Percentiles rank a stretch among this genome's conserved stretches.
Evolutionary conservation across 148 eudicot genomes (phyloP).

Genomic region (Nepenthes gracilis): DNA sequence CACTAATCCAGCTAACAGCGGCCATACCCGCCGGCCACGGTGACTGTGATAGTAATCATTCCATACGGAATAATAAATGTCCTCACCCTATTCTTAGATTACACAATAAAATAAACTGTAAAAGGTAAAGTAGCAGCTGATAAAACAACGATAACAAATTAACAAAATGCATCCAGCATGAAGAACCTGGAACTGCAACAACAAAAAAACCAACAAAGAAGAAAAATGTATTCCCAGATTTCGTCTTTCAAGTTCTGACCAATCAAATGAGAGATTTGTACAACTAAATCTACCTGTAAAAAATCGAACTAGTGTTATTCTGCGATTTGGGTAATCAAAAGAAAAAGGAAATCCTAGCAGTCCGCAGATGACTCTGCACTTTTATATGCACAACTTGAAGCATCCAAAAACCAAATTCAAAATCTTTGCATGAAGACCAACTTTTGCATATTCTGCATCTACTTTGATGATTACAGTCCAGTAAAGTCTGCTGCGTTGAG

Average conservation of each 20-base stretch:
- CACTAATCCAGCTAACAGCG: too few relatives aligned
- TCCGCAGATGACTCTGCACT: constrained; percentile 18
- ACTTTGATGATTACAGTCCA: not conserved
- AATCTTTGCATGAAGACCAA: constrained; percentile 5
- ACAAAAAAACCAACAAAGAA: constrained; percentile 7
- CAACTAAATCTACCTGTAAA: constrained; percentile 11
- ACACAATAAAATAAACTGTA: too few relatives aligned
- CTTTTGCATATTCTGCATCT: constrained; percentile 3
- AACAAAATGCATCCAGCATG: too few relatives aligned
- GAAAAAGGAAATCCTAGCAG: constrained; percentile 15
- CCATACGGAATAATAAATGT: too few relatives aligned
- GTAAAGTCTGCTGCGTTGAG: not conserved
- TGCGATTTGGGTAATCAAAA: not conserved
- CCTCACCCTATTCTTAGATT: too few relatives aligned
- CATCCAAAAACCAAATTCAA: constrained; percentile 4
- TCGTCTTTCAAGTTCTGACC: constrained; percentile 8
- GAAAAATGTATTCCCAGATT: constrained; percentile 9
- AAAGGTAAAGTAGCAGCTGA: too few relatives aligned
- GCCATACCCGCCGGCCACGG: too few relatives aligned
- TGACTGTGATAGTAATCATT: too few relatives aligned
- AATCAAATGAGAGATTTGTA: constrained; percentile 35
- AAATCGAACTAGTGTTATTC: not conserved
- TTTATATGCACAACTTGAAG: constrained; percentile 16
- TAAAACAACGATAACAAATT: too few relatives aligned
- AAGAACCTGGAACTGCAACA: constrained; percentile 6